Base-by-base conservation (phyloP, 2,329 filamentous ascomycete species). In the Dactylellina haptotyla region DNA sequence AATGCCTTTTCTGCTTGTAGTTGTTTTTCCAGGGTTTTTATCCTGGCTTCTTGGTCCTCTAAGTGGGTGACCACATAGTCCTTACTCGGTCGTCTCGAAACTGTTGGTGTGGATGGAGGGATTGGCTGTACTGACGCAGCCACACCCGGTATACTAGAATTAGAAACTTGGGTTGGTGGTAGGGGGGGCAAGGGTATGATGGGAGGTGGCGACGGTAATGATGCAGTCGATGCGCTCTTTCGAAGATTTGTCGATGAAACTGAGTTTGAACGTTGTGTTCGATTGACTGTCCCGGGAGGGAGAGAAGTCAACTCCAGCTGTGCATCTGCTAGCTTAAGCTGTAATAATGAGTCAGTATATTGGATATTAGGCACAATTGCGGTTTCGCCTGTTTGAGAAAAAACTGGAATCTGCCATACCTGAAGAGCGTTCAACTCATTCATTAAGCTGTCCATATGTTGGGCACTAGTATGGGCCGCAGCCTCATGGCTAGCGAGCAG, bases 1-100 rank as follows among this genome's bases (percentile, higher is more conserved):
- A 99, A 88, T 81, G 98, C 94, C 80, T 96, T 96, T 84, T 99
- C 95, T 2, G 95, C 95, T 76, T 91, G 90, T 23, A 99, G 86
- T 79, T 98, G 93, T 84, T 97, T 98, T 84, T 99, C 94, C 75
- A 99, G 96, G 4, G 92, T 96, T 72, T 91, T 89, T 79, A 99
- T 96, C 75, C 93, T 93, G 45, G 92, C 91, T 80, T 99, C 95
- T 80, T 97, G 93, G 78, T 99, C 95, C 79, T 98, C 94, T 72
- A 94, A 88, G 76, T 96, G 86, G 78, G 97, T 93, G 54, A 89
- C 87, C 41, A 89, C 85, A 65, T 88, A 86, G 78, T 97, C 92
- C 80, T 95, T 96, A 84, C 92, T 96, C 16, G 88, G 85, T 70
- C 93, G 92, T 9, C 92, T 85, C 43, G 88, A 88, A 75, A 83